phyloP scores from a whole-genome alignment of 495 filamentous ascomycete species.

The Tuber magnatum region DNA sequence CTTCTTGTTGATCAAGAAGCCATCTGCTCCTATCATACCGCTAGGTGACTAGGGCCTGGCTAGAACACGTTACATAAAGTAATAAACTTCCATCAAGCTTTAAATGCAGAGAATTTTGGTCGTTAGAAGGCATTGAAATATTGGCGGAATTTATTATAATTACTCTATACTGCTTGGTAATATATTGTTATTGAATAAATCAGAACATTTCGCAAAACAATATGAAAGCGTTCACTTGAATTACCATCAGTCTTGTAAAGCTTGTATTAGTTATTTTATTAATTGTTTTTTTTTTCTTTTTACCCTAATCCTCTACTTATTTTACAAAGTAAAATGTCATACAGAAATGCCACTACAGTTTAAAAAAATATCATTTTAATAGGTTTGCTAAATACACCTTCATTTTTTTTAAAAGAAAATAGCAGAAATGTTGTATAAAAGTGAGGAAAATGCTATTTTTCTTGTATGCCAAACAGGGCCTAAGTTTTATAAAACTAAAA shows the following conservation, averaged over 20 bases:
- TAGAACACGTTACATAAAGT: too few relatives aligned
- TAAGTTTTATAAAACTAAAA: too few relatives aligned
- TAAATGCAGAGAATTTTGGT: background rate
- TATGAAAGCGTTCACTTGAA: background rate
- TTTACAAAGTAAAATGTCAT: background rate
- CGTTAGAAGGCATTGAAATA: background rate
- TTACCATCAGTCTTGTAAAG: background rate
- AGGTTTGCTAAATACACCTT: background rate
- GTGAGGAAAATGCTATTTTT: background rate
- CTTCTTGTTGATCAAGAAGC: too few relatives aligned
- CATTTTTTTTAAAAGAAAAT: background rate
- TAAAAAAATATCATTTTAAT: background rate
- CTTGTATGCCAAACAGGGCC: background rate
- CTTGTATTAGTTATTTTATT: too few relatives aligned
- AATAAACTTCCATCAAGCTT: background rate
- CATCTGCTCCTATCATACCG: too few relatives aligned
- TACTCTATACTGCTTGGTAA: too few relatives aligned
- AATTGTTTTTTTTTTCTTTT: background rate
- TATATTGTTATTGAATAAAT: background rate
- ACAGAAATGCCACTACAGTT: too few relatives aligned
- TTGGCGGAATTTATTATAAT: background rate
- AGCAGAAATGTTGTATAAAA: background rate
- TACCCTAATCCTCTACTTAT: background rate
- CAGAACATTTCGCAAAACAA: background rate
- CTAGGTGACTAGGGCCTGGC: too few relatives aligned